Percentiles rank a stretch among this genome's conserved stretches.
Conservation (phyloP, 1,139 yeast species). For the Scheffersomyces titani region DNA sequence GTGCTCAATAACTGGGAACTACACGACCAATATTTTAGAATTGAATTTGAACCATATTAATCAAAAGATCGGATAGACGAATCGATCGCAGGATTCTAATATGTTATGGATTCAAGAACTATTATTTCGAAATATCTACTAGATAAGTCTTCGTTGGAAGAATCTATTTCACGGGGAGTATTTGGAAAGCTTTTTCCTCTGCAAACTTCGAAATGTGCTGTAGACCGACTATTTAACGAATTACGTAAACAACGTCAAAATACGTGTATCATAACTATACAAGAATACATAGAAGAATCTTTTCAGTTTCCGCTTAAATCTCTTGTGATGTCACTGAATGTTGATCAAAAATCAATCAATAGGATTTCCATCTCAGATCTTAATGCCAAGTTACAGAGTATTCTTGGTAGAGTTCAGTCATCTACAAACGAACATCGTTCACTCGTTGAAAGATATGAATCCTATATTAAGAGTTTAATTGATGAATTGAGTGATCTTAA, state of each 20-base stretch:
- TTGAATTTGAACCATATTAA: not conserved
- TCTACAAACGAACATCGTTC: not conserved
- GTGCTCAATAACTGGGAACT: not conserved
- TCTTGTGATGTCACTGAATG: not conserved
- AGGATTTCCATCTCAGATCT: not conserved
- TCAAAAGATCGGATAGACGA: not conserved
- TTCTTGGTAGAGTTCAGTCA: slow-evolving; percentile 3
- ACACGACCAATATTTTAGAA: not conserved
- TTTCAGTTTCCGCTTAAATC: slow-evolving; percentile 25
- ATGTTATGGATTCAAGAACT: slow-evolving; percentile 13
- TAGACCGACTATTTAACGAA: slow-evolving; percentile 18
- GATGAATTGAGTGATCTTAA: slow-evolving; percentile 20
- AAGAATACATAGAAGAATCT: slow-evolving; percentile 15
- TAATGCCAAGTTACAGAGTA: slow-evolving; percentile 3
- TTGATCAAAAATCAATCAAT: not conserved
- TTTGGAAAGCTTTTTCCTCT: slow-evolving; percentile 17
- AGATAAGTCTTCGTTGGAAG: slow-evolving; percentile 10
- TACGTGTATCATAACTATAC: slow-evolving; percentile 11
- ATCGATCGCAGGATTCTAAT: not conserved
- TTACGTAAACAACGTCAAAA: slow-evolving; percentile 21
- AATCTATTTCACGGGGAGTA: slow-evolving; percentile 8
- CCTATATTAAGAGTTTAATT: slow-evolving; percentile 17
- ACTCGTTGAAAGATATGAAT: not conserved
- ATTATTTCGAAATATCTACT: slow-evolving; percentile 14
- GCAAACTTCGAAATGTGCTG: slow-evolving; percentile 10